Conservation (phyloP, 345 rosid genomes). For the Fremontodendron californicum region DNA sequence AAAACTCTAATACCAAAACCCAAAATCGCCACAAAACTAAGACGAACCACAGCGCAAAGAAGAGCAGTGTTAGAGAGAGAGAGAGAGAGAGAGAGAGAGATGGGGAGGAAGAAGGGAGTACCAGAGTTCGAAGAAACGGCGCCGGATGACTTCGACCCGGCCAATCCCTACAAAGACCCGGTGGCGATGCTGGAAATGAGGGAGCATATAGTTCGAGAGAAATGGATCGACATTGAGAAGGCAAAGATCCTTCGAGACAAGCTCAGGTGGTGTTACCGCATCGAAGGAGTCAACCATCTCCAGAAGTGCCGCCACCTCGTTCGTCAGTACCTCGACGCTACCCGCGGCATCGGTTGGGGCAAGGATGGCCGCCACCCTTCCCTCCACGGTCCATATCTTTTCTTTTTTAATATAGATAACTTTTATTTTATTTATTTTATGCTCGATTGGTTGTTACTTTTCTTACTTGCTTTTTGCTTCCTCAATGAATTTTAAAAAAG, state of each 20-base stretch:
- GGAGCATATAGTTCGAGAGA: constrained; percentile 91
- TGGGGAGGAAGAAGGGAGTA: constrained; percentile 93
- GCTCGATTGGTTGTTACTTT: neutral
- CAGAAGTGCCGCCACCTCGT: constrained; percentile 98
- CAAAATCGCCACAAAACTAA: neutral
- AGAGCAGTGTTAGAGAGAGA: neutral
- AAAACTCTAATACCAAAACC: neutral
- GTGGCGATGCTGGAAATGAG: constrained; percentile 99
- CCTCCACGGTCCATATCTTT: constrained; percentile 57
- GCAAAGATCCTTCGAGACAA: constrained; percentile 92
- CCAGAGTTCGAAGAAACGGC: constrained; percentile 93
- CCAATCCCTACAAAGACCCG: constrained; percentile 87
- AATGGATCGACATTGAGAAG: constrained; percentile 98
- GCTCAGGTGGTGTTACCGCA: constrained; percentile 92
- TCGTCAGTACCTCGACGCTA: constrained; percentile 82
- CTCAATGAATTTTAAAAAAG: neutral
- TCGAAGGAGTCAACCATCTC: constrained; percentile 94
- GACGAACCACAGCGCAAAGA: neutral
- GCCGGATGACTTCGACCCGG: constrained; percentile 94
- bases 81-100: constrained; percentile 11
- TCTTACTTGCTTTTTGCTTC: neutral
- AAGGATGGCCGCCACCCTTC: constrained; percentile 92
- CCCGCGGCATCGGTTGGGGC: constrained; percentile 99
- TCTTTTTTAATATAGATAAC: neutral
- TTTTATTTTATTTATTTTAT: neutral